These are phyloP conservation scores for Phytophthora cactorum DNA, from an alignment of 352 stramenopile genomes.

Conservation along the genomic window DNA sequence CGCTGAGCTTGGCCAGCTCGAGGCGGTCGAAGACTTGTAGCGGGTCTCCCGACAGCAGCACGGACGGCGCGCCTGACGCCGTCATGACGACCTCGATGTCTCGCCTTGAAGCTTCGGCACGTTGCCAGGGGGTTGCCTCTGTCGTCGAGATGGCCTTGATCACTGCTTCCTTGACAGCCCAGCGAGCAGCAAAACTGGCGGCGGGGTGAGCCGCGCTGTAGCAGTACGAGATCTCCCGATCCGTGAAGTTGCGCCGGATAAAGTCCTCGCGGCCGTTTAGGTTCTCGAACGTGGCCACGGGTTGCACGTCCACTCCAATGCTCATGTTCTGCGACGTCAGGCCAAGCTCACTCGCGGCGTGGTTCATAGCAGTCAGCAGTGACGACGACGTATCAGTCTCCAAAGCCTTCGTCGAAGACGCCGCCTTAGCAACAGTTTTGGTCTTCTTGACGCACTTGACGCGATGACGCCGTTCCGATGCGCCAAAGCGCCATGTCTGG, in stretches of 20 bases:
- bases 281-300: conserved; percentile 84
- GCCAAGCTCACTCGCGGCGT: conserved; percentile 56
- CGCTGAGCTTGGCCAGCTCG: conserved; percentile 73
- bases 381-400: conserved; percentile 43
- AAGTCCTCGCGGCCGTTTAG: conserved; percentile 82
- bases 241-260: conserved; percentile 89
- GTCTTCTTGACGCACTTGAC: conserved; percentile 56
- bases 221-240: conserved; percentile 89
- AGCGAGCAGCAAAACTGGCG: conserved; percentile 86
- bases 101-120: conserved; percentile 69
- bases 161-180: conserved; percentile 91
- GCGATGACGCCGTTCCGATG: background rate
- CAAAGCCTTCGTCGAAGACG: conserved; percentile 21
- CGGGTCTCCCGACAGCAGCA: conserved; percentile 79
- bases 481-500: conserved; percentile 79
- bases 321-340: conserved; percentile 60
- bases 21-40: conserved; percentile 82
- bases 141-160: conserved; percentile 91
- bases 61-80: conserved; percentile 75
- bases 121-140: conserved; percentile 76
- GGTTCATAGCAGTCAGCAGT: conserved; percentile 63
- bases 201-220: conserved; percentile 79
- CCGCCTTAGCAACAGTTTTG: conserved; percentile 35
- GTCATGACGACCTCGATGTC: conserved; percentile 91
- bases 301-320: conserved; percentile 86